A percentile compares a stretch with the other conserved stretches of the same genome.
phyloP scores from a whole-genome alignment of 2,329 filamentous ascomycete genomes.

The Akanthomyces uredinophilus region DNA sequence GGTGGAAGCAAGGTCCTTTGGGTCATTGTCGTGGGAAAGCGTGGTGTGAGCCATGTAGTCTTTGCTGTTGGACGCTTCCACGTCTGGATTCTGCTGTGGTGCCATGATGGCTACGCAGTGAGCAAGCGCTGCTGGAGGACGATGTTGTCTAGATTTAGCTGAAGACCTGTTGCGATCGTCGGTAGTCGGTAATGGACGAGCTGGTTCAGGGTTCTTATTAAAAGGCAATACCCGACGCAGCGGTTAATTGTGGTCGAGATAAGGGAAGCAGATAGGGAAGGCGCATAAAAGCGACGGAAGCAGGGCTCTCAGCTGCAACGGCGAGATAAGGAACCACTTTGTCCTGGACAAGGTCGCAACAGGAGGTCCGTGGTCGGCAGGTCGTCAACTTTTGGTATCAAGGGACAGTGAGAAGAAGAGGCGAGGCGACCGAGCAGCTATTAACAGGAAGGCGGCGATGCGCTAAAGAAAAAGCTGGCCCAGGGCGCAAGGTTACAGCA shows the following conservation, averaged over 20 bases:
- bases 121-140: background rate
- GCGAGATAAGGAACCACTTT: slow-evolving; percentile 7
- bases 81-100: background rate
- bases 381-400: background rate
- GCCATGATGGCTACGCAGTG: background rate
- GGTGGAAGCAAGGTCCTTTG: slow-evolving; percentile 10
- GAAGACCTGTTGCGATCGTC: background rate
- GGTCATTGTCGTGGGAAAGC: slow-evolving; percentile 14
- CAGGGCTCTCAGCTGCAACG: background rate
- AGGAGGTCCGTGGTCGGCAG: background rate
- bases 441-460: background rate
- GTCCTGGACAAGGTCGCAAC: background rate
- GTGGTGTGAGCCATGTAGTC: background rate
- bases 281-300: background rate
- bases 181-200: background rate
- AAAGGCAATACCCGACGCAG: background rate
- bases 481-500: background rate
- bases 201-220: background rate
- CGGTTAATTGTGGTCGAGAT: background rate
- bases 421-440: background rate
- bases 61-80: slow-evolving; percentile 9
- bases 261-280: background rate
- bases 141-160: background rate
- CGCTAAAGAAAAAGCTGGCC: slow-evolving; percentile 2
- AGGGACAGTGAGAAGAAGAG: background rate